Conservation (phyloP, 768 basidiomycete genomes). For the Termitomyces sp. region DNA sequence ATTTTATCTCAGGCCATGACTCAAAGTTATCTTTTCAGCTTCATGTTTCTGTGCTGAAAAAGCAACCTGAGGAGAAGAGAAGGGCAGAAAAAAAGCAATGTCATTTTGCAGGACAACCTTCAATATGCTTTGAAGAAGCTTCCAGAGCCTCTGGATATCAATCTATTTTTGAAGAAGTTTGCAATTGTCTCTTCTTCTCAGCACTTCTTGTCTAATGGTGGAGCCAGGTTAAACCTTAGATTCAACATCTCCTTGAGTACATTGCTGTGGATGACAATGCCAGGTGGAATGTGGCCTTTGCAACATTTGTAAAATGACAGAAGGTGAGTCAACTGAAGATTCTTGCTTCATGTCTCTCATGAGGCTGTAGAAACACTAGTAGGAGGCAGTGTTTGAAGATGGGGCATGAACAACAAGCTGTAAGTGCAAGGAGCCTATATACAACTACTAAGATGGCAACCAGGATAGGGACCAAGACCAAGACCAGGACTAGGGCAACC, state of each 20-base stretch:
- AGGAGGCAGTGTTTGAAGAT: slow-evolving; percentile 74
- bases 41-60: slow-evolving; percentile 61
- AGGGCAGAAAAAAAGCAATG: slow-evolving; percentile 79
- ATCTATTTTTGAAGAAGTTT: slow-evolving; percentile 72
- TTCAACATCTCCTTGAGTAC: slow-evolving; percentile 81
- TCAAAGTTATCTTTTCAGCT: slow-evolving; percentile 40
- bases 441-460: slow-evolving; percentile 45
- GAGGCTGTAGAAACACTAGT: slow-evolving; percentile 60
- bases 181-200: slow-evolving; percentile 18
- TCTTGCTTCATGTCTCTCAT: background rate
- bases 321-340: slow-evolving; percentile 47
- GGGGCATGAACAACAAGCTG: slow-evolving; percentile 79
- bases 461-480: slow-evolving; percentile 27
- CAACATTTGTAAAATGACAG: slow-evolving; percentile 85
- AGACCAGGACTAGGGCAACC: too few relatives aligned
- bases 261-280: slow-evolving; percentile 89
- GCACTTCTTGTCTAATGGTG: background rate
- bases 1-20: background rate
- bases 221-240: slow-evolving; percentile 60
- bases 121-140: slow-evolving; percentile 94
- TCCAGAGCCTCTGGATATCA: slow-evolving; percentile 73
- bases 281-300: slow-evolving; percentile 70
- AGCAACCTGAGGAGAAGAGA: slow-evolving; percentile 80
- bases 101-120: slow-evolving; percentile 89
- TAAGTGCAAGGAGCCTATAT: slow-evolving; percentile 69